Conservation (phyloP, 2,329 filamentous ascomycete species). For the Blastomyces parvus region DNA sequence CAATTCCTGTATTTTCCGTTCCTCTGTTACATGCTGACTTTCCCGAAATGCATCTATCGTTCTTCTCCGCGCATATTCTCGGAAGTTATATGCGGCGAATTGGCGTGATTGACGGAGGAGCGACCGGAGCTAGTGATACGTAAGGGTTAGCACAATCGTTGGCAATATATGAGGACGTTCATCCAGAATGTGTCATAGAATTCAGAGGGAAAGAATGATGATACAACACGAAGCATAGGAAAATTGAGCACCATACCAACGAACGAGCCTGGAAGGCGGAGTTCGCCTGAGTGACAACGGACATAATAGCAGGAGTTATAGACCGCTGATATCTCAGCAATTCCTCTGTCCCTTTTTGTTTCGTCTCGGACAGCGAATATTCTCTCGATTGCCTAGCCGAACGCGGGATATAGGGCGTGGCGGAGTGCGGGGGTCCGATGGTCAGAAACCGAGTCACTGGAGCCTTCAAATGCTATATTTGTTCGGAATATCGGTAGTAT, state of each 20-base stretch:
- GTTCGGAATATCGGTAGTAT: constrained; percentile 19
- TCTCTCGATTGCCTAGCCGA: neutral
- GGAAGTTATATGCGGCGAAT: constrained; percentile 93
- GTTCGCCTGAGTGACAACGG: constrained; percentile 33
- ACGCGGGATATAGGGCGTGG: neutral
- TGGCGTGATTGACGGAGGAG: constrained; percentile 76
- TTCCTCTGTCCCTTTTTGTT: neutral
- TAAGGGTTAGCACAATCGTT: constrained; percentile 2
- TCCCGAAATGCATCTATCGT: constrained; percentile 87
- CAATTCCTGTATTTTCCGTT: constrained; percentile 71
- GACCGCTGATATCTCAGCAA: neutral
- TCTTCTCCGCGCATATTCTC: constrained; percentile 87
- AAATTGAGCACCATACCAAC: constrained; percentile 27
- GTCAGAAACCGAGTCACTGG: neutral
- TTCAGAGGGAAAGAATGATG: neutral
- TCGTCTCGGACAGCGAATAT: neutral
- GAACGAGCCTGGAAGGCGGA: constrained; percentile 41
- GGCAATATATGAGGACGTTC: neutral
- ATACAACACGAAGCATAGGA: neutral
- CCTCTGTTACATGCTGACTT: constrained; percentile 62
- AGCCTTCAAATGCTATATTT: constrained; percentile 13
- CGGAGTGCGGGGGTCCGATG: neutral
- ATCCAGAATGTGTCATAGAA: neutral
- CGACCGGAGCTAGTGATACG: constrained; percentile 65
- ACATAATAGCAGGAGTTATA: constrained; percentile 28